Conservation (phyloP, 2,329 filamentous ascomycete genomes). For the Trichoderma harzianum region DNA sequence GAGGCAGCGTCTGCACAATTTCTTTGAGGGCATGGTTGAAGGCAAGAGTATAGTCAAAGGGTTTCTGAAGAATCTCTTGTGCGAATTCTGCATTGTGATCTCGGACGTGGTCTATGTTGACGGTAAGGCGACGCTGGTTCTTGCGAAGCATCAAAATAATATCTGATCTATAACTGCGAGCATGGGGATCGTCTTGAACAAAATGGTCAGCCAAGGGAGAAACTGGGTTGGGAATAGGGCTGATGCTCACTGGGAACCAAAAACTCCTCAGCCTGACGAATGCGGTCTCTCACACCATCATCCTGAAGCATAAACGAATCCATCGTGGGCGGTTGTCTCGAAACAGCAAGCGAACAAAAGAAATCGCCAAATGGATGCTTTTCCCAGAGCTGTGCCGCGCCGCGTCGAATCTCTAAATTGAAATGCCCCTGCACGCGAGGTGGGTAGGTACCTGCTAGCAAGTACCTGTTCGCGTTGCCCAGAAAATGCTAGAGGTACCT, state of each 20-base stretch:
- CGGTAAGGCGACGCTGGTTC: conserved; percentile 60
- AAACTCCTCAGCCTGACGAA: conserved; percentile 87
- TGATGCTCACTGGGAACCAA: conserved; percentile 75
- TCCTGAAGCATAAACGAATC: conserved; percentile 74
- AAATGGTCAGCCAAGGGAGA: background rate
- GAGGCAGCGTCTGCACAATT: conserved; percentile 75
- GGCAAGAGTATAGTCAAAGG: conserved; percentile 83
- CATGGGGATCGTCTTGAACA: conserved; percentile 48
- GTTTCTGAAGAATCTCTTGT: conserved; percentile 71
- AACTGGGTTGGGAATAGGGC: background rate
- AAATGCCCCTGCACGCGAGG: background rate
- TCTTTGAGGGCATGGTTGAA: conserved; percentile 90
- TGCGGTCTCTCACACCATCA: conserved; percentile 77
- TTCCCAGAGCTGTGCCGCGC: background rate
- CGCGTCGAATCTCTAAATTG: conserved; percentile 2
- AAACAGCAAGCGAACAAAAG: background rate
- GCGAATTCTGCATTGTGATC: conserved; percentile 82
- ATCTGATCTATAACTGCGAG: conserved; percentile 78
- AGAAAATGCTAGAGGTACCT: background rate
- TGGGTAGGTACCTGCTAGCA: background rate
- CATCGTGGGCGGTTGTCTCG: conserved; percentile 47
- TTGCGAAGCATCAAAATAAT: conserved; percentile 76
- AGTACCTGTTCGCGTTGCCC: background rate
- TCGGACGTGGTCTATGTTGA: conserved; percentile 87
- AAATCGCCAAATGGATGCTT: background rate